Conservation (phyloP, 805 yeast species). For the Wickerhamiella sergipiensis region DNA sequence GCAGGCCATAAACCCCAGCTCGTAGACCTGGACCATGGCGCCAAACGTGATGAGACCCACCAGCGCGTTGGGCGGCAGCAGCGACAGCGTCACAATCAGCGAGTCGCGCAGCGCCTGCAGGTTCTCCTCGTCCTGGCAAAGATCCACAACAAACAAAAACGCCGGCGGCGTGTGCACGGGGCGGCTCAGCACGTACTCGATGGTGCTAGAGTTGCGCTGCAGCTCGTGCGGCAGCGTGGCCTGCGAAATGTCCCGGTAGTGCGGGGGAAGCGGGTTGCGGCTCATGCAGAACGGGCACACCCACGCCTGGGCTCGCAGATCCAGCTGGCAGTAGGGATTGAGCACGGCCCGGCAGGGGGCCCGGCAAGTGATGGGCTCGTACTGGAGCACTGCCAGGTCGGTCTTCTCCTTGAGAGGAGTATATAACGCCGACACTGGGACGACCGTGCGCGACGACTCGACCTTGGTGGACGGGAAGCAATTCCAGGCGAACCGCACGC, state of each 20-base stretch:
- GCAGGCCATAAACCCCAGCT: conserved; percentile 53
- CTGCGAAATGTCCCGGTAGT: conserved; percentile 61
- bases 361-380: conserved; percentile 77
- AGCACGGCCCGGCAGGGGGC: conserved; percentile 71
- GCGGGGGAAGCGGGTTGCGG: conserved; percentile 71
- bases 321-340: conserved; percentile 78
- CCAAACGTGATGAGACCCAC: conserved; percentile 83
- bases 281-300: conserved; percentile 69
- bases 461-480: conserved; percentile 78
- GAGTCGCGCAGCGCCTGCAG: conserved; percentile 72
- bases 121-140: conserved; percentile 83
- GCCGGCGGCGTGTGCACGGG: conserved; percentile 78
- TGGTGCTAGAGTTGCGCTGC: conserved; percentile 51
- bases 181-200: conserved; percentile 72
- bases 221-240: conserved; percentile 76
- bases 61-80: conserved; percentile 80
- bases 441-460: conserved; percentile 83
- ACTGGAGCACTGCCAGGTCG: conserved; percentile 62
- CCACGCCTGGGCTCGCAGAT: conserved; percentile 66
- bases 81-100: conserved; percentile 55
- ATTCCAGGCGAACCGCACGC: conserved; percentile 68
- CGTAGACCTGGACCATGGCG: conserved; percentile 82
- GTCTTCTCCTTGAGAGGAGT: conserved; percentile 81
- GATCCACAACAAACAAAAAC: conserved; percentile 72
- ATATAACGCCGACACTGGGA: conserved; percentile 87